Conservation (phyloP, 176 grass and related monocot species). For the Zoysia pacifica region DNA sequence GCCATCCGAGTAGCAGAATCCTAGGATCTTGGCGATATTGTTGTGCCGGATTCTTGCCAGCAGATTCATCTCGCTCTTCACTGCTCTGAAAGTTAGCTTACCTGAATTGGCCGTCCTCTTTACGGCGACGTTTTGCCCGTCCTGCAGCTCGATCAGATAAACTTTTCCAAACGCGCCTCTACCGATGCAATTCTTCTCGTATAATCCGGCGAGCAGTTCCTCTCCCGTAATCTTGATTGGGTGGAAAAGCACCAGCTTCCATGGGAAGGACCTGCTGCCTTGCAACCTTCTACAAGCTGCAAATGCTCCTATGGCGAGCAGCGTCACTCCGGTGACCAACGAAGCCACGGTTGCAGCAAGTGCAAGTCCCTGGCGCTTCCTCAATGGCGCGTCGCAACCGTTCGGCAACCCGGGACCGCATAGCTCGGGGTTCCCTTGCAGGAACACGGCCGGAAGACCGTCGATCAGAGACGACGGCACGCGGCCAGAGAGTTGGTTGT, state of each 20-base stretch:
- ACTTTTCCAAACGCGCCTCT: slow-evolving; percentile 65
- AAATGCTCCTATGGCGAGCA: slow-evolving; percentile 48
- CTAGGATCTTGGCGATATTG: slow-evolving; percentile 60
- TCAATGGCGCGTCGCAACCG: slow-evolving; percentile 23
- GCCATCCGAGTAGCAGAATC: slow-evolving; percentile 57
- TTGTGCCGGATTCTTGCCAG: slow-evolving; percentile 69
- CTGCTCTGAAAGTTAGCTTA: slow-evolving; percentile 49
- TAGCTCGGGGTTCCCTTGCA: slow-evolving; percentile 62
- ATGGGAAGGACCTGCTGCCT: slow-evolving; percentile 3
- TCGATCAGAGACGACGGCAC: slow-evolving; percentile 57
- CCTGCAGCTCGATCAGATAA: slow-evolving; percentile 42
- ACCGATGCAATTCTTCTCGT: slow-evolving; percentile 53
- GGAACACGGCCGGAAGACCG: slow-evolving; percentile 65
- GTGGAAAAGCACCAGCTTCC: slow-evolving; percentile 70
- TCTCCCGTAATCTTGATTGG: slow-evolving; percentile 61
- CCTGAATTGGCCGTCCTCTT: slow-evolving; percentile 55
- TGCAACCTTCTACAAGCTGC: slow-evolving; percentile 33
- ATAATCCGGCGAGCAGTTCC: slow-evolving; percentile 48
- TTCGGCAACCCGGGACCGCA: slow-evolving; percentile 62
- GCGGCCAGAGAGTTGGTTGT: slow-evolving; percentile 64
- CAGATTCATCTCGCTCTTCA: slow-evolving; percentile 63
- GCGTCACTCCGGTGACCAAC: slow-evolving; percentile 27
- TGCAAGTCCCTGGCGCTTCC: slow-evolving; percentile 36
- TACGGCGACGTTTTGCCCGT: slow-evolving; percentile 49
- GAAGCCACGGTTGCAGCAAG: slow-evolving; percentile 45